Percentiles rank a stretch among this genome's conserved stretches.
Evolutionary conservation across 2,329 filamentous ascomycete species (phyloP).

Genomic region (Nothopassalora personata): DNA sequence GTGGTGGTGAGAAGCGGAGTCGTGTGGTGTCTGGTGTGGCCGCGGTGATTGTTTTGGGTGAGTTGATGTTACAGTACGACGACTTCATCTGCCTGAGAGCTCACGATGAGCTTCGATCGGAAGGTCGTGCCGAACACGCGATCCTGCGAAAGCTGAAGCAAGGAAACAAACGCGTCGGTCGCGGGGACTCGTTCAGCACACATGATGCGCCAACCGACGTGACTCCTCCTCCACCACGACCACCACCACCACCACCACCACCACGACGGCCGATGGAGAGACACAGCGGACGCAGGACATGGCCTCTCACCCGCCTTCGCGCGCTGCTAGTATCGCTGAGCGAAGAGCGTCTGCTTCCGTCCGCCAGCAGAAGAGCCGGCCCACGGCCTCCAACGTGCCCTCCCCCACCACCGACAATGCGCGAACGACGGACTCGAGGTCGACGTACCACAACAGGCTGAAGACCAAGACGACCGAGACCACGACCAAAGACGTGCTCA

Average conservation of each 20-base stretch:
- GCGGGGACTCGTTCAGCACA: too few relatives aligned
- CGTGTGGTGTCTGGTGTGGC: background rate
- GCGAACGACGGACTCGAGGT: conserved; percentile 13
- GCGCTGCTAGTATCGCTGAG: conserved; percentile 24
- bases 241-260: background rate
- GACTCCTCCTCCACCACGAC: too few relatives aligned
- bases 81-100: background rate
- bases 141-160: background rate
- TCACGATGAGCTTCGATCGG: background rate
- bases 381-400: conserved; percentile 17
- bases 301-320: conserved; percentile 25
- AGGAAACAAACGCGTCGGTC: too few relatives aligned
- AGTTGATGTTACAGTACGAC: background rate
- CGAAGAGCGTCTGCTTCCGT: conserved; percentile 24
- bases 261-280: conserved; percentile 9
- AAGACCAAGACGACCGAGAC: conserved; percentile 19
- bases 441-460: conserved; percentile 14
- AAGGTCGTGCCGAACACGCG: background rate
- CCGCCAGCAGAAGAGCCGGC: conserved; percentile 24
- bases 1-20: background rate
- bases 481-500: conserved; percentile 13
- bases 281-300: conserved; percentile 11
- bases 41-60: background rate
- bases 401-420: conserved; percentile 14
- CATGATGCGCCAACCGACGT: too few relatives aligned